phyloP scores from a whole-genome alignment of 352 stramenopile genomes.

The Globisporangium recalcitrans region DNA sequence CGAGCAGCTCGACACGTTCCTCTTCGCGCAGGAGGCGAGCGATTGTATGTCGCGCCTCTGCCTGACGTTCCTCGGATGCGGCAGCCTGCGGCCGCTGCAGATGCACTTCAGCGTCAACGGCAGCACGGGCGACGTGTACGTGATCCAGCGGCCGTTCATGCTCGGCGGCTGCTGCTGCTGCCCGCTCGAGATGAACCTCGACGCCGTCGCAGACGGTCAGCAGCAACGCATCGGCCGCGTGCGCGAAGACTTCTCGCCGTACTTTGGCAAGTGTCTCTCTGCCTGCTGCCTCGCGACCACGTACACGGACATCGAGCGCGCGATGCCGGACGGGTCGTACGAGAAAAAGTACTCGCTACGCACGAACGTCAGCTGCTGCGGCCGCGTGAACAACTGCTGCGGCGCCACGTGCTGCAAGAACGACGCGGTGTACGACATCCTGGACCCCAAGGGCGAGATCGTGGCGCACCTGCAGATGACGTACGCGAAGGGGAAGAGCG shows the following conservation, averaged over 20 bases:
- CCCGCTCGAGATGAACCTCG: constrained; percentile 43
- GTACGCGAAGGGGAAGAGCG: constrained; percentile 25
- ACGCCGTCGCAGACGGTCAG: constrained; percentile 19
- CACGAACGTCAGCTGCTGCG: constrained; percentile 51
- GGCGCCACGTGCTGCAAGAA: constrained; percentile 57
- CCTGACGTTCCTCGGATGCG: constrained; percentile 34
- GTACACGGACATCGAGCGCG: constrained; percentile 62
- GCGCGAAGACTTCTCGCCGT: constrained; percentile 52
- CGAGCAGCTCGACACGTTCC: constrained; percentile 39
- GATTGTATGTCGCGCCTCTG: constrained; percentile 25
- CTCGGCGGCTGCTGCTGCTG: constrained; percentile 31
- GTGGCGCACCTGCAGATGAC: constrained; percentile 53
- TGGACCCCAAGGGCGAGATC: constrained; percentile 47
- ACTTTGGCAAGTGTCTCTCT: constrained; percentile 34
- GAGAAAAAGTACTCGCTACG: constrained; percentile 50
- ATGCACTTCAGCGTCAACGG: constrained; percentile 40
- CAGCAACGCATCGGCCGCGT: constrained; percentile 33
- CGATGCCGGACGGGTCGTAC: constrained; percentile 42
- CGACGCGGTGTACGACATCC: constrained; percentile 60
- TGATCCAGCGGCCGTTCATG: constrained; percentile 36
- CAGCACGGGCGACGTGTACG: constrained; percentile 41
- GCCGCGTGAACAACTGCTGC: constrained; percentile 65
- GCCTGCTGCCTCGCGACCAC: constrained; percentile 47
- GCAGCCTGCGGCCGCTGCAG: constrained; percentile 32
- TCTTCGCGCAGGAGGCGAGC: constrained; percentile 46